Conservation (phyloP, 2,329 filamentous ascomycete species). For the Magnaporthiopsis incrustans region DNA sequence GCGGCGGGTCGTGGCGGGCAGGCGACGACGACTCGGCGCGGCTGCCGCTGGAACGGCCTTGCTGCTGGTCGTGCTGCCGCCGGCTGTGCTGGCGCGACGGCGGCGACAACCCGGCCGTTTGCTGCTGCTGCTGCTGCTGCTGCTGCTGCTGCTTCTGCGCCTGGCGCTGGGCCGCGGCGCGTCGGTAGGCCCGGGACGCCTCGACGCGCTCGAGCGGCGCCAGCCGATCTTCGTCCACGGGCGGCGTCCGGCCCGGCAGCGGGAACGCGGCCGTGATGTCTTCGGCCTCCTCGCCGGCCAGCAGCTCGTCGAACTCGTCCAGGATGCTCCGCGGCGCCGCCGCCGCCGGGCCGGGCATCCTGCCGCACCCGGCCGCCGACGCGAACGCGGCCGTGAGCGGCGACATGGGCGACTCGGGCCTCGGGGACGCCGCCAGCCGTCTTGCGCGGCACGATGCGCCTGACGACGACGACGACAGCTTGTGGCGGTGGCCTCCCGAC, state of each 20-base stretch:
- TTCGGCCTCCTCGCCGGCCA: background rate
- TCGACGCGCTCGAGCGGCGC: constrained; percentile 1
- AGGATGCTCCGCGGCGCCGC: background rate
- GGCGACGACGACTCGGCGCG: background rate
- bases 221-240: background rate
- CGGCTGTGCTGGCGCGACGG: background rate
- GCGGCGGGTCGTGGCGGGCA: background rate
- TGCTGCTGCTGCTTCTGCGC: background rate
- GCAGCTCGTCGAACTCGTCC: background rate
- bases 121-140: too few species aligned
- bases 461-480: background rate
- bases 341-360: background rate
- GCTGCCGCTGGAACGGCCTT: too few species aligned
- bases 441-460: too few species aligned
- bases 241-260: background rate
- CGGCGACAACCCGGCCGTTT: background rate
- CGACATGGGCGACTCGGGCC: background rate
- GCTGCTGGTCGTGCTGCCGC: background rate
- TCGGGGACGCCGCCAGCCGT: background rate
- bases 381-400: background rate
- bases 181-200: background rate
- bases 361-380: background rate
- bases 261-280: background rate
- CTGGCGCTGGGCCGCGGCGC: background rate
- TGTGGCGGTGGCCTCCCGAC: background rate